These are phyloP conservation scores for Rhodotorula sp. DNA, from an alignment of 1,284 basidiomycete genomes.

Conservation along the genomic window DNA sequence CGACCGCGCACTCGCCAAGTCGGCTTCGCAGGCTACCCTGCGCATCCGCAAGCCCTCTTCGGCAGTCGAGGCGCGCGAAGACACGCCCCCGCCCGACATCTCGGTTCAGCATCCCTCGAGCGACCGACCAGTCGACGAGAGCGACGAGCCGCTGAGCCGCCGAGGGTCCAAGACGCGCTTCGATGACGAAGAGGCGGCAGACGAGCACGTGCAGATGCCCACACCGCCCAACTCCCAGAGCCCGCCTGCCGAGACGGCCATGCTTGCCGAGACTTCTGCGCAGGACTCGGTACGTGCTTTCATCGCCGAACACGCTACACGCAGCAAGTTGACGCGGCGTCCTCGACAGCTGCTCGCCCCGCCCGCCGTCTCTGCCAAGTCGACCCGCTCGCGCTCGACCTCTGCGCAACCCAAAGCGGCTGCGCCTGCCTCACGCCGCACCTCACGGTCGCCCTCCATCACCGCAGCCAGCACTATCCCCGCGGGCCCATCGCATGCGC, in stretches of 20 bases:
- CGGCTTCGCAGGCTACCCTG: not conserved
- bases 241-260: not conserved
- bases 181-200: not conserved
- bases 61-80: not conserved
- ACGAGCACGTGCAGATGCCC: constrained; percentile 14
- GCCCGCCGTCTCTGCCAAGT: not conserved
- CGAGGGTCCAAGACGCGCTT: not conserved
- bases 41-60: not conserved
- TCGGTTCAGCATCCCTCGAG: not conserved
- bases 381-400: not conserved
- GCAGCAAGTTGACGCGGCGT: not conserved
- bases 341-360: not conserved
- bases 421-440: not conserved
- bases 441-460: constrained; percentile 6
- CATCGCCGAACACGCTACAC: not conserved
- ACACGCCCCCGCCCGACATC: not conserved
- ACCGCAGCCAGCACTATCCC: not conserved
- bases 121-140: not conserved
- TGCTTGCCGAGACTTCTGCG: not conserved
- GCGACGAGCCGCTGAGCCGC: not conserved
- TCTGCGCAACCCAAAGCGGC: not conserved
- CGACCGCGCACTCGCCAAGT: not conserved
- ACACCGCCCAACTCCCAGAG: constrained; percentile 10
- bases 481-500: constrained; percentile 8
- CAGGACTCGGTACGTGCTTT: not conserved